phyloP scores from a whole-genome alignment of 805 yeast genomes.

The Teunomyces tritomae region DNA sequence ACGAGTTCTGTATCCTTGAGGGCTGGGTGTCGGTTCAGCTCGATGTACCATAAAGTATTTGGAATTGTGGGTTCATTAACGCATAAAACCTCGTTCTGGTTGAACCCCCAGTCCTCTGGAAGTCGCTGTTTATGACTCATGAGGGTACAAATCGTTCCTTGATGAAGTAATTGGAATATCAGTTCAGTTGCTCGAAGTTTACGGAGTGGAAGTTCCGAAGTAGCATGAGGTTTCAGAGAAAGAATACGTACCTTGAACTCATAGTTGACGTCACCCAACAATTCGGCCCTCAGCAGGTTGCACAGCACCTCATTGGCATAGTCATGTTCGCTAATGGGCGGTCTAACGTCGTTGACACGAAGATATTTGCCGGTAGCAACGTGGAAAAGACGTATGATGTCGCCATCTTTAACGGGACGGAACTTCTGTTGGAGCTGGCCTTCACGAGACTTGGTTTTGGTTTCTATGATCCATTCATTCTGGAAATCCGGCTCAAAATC shows the following conservation, averaged over 20 bases:
- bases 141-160: conserved; percentile 65
- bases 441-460: conserved; percentile 28
- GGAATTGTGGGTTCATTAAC: conserved; percentile 66
- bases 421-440: conserved; percentile 38
- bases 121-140: conserved; percentile 70
- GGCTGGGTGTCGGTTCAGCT: conserved; percentile 57
- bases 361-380: conserved; percentile 62
- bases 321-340: conserved; percentile 89
- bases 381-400: conserved; percentile 67
- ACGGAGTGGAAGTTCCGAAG: conserved; percentile 31
- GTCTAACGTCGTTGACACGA: conserved; percentile 69
- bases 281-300: conserved; percentile 55
- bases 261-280: conserved; percentile 66
- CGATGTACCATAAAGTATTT: conserved; percentile 74
- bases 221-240: conserved; percentile 29
- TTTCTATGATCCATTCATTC: conserved; percentile 74
- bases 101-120: conserved; percentile 75
- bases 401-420: conserved; percentile 50
- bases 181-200: conserved; percentile 56
- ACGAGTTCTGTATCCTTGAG: conserved; percentile 23
- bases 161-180: conserved; percentile 67
- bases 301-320: conserved; percentile 82
- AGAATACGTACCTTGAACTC: conserved; percentile 61
- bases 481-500: conserved; percentile 55
- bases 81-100: conserved; percentile 88